Evolutionary conservation across 75 land plant species (phyloP), one percentile per base, ranked within the genome.

Genomic region (Pinus tabuliformis): DNA sequence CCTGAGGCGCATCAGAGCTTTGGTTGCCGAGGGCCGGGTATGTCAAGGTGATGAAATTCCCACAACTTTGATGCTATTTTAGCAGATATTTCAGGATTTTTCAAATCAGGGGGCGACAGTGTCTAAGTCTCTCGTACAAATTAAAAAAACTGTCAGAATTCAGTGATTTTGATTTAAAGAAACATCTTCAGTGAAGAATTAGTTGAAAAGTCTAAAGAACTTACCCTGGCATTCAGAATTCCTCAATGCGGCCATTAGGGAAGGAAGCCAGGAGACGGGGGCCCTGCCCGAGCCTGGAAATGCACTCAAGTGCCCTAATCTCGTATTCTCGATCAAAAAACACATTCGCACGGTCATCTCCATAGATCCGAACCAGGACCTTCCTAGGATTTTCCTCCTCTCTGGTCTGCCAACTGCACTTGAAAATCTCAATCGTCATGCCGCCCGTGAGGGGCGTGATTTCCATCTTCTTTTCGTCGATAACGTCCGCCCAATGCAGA

Each of bases 191-290:
- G 4, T 37, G 1, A 37, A 37, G 37, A 37, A 37, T 3, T 37
- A 37, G 4, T 37, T 3, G 4, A 3, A 4, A 37, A 37, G 21
- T 26, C 26, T 26, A 26, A 26, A 26, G 26, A 26, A 26, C 26
- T 72, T 81, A 94, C 99, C 87, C 91, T 82, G 14, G 99, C 99
- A 85, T 90, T 86, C 57, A 96, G 84, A 81, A 96, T 78, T 96
- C 99, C 79, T 96, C 99, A 59, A 96, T 77, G 14, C 99, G 83
- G 6, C 99, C 99, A 64, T 83, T 88, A 0, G 85, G 62, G 72
- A 96, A 96, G n/a, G 90, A 79, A 13, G 87, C 95, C n/a, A 96
- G 90, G 20, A 96, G 86, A 1, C 85, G 83, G 20, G 99, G 99
- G 16, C 99, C 99, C 75, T 90, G 90, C 1, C 91, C 97, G 30